A percentile compares a stretch with the other conserved stretches of the same genome.
phyloP scores from a whole-genome alignment of 148 eudicot species.

The Beta vulgaris region DNA sequence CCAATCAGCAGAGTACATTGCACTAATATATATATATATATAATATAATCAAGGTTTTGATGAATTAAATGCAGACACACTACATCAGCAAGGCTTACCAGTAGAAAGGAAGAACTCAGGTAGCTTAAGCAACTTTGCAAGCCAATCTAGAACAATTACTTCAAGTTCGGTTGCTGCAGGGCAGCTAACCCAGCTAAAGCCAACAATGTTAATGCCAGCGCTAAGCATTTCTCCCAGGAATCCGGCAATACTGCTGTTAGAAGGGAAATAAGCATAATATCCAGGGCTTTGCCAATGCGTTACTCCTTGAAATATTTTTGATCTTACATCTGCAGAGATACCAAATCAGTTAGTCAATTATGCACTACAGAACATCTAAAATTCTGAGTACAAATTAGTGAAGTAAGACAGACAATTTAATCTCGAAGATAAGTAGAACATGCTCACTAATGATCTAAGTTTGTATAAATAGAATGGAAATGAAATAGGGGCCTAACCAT shows the following conservation, averaged over 20 bases:
- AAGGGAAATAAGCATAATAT: conserved; percentile 80
- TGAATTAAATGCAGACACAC: conserved; percentile 1
- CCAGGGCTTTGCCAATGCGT: conserved; percentile 99
- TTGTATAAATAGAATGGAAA: neutral
- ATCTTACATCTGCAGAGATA: conserved; percentile 57
- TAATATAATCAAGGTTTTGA: neutral
- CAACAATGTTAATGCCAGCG: conserved; percentile 91
- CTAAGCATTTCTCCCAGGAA: conserved; percentile 96
- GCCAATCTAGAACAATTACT: conserved; percentile 94
- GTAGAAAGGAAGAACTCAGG: conserved; percentile 78
- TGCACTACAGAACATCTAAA: neutral
- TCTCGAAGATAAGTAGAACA: neutral
- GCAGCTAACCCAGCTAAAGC: conserved; percentile 94
- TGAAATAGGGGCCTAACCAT: conserved; percentile 46
- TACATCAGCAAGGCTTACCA: conserved; percentile 35
- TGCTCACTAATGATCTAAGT: neutral
- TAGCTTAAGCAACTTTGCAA: conserved; percentile 72
- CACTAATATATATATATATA: too few species aligned
- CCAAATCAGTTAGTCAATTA: neutral
- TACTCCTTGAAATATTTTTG: conserved; percentile 80
- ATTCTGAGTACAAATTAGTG: neutral
- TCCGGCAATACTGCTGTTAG: conserved; percentile 87
- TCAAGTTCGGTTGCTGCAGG: conserved; percentile 99
- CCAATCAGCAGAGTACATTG: too few species aligned
- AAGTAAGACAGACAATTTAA: neutral